These are phyloP conservation scores for Ogataea henricii DNA, from an alignment of 805 yeast species.

Conservation along the genomic window DNA sequence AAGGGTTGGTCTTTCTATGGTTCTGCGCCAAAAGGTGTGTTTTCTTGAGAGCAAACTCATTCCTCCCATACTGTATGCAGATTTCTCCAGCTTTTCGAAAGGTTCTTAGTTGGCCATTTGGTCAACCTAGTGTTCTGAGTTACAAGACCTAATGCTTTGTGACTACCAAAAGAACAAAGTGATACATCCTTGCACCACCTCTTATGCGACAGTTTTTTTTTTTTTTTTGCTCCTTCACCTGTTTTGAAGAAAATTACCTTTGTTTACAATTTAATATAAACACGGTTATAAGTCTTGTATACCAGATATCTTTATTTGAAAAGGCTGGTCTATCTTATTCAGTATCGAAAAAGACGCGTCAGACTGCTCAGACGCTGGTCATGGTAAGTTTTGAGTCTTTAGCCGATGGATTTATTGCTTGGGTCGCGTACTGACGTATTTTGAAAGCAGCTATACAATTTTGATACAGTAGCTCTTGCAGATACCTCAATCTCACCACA, in stretches of 20 bases:
- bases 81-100: too few species aligned
- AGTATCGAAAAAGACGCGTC: background rate
- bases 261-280: constrained; percentile 1
- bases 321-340: background rate
- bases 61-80: too few species aligned
- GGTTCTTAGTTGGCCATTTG: too few species aligned
- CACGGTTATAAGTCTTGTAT: too few species aligned
- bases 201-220: background rate
- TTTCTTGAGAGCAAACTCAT: too few species aligned
- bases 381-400: background rate
- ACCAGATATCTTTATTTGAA: too few species aligned
- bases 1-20: too few species aligned
- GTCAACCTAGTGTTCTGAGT: too few species aligned
- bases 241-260: background rate
- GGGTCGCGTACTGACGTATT: background rate
- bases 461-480: constrained; percentile 15
- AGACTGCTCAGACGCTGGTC: background rate
- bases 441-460: background rate
- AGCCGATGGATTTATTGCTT: too few species aligned
- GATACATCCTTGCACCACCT: background rate
- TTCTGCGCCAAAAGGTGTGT: too few species aligned
- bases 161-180: too few species aligned
- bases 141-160: too few species aligned
- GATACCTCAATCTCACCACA: constrained; percentile 11
- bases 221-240: background rate